Conservation (phyloP, 1,139 yeast species). For the Yamadazyma dendronema region DNA sequence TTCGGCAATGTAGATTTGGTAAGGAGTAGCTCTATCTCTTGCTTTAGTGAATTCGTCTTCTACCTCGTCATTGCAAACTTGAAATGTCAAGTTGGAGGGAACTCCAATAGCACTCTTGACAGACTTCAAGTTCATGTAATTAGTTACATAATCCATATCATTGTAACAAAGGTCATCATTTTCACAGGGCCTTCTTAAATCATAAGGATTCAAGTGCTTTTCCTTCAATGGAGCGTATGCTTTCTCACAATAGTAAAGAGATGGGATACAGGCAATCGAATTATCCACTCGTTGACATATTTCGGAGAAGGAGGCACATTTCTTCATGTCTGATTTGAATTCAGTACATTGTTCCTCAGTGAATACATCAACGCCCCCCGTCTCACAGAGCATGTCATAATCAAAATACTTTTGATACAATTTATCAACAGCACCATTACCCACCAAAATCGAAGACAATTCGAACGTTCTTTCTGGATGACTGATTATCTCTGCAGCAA, state of each 20-base stretch:
- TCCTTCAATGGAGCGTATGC: constrained; percentile 52
- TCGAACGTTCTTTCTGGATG: constrained; percentile 62
- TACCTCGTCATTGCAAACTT: constrained; percentile 58
- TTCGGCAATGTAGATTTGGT: constrained; percentile 58
- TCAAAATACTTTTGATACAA: constrained; percentile 60
- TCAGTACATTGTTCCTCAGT: constrained; percentile 55
- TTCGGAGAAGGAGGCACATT: constrained; percentile 51
- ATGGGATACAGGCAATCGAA: constrained; percentile 54
- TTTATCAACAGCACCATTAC: constrained; percentile 79
- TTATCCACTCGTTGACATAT: constrained; percentile 52
- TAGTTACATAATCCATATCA: constrained; percentile 52
- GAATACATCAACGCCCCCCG: constrained; percentile 63
- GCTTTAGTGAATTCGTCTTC: constrained; percentile 51
- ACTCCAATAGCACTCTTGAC: constrained; percentile 66
- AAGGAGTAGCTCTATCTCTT: constrained; percentile 67
- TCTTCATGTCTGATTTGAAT: constrained; percentile 51
- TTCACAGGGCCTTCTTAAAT: constrained; percentile 59
- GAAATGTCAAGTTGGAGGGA: constrained; percentile 50
- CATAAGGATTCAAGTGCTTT: constrained; percentile 69
- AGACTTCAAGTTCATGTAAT: constrained; percentile 56
- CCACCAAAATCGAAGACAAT: constrained; percentile 65
- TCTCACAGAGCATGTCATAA: constrained; percentile 77
- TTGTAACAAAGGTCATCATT: constrained; percentile 56
- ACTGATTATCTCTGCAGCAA: constrained; percentile 64
- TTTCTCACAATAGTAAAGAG: constrained; percentile 39